Base-by-base conservation (phyloP, 1,284 basidiomycete genomes). In the Melampsora medusae region DNA sequence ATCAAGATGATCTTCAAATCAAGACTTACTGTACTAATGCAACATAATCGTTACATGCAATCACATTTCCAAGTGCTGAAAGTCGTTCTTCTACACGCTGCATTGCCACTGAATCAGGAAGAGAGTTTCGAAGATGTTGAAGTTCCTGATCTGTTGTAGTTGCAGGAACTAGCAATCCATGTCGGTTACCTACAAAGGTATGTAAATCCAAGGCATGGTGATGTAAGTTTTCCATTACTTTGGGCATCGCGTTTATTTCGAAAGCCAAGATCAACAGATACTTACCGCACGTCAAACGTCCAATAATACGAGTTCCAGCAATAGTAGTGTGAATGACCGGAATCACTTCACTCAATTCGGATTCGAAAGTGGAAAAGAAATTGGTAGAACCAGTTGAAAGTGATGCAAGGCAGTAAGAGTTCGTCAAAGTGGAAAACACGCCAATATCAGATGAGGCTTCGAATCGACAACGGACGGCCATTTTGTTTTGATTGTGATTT, bases 81-180 rank as follows among this genome's bases (percentile, higher is more conserved):
- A 99, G 86, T 62, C 96, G 89, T 86, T 99, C 96, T 83, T 99
- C 97, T 60, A 99, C 91, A 28, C 97, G 89, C 84, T 99, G 97
- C 81, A 99, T 91, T 28, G 91, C 90, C 78, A 99, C 91, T 14
- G 88, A 81, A 78, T 97, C 93, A 0, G 97, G 97, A 31, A 99
- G 87, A n/a, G 93, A 89, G 84, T 99, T 99, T 68, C 96, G 90
- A 77, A 99, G 87, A 84, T 99, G 96, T 84, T 99, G 96, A 7
- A 99, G 88, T 84, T 99, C 97, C 83, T 98, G 96, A 83, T 99
- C 97, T 70, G 95, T 97, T 65, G 97, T 97, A 68, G 94, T 91
- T 69, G 91, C 90, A 2, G 96, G 96, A 17, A 99, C 93, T 78
- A 99, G 91, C 49, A 99, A 88, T 77, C 96, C 96, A 84, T 99